phyloP scores from a whole-genome alignment of 2,329 filamentous ascomycete species.

The Hypoxylon sp. region DNA sequence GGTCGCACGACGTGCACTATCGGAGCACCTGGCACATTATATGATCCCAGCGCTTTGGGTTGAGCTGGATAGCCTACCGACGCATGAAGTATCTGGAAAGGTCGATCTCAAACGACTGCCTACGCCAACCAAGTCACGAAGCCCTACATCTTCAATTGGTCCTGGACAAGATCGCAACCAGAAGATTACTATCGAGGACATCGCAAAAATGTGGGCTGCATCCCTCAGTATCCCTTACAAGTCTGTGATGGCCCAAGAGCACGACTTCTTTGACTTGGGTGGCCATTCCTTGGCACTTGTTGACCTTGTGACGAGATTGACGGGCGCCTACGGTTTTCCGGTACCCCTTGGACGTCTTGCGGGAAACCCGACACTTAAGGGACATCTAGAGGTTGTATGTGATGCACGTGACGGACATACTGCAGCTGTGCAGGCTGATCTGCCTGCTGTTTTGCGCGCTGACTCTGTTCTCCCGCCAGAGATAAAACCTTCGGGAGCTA shows the following conservation, averaged over 20 bases:
- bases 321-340: slow-evolving; percentile 79
- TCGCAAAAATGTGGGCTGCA: slow-evolving; percentile 80
- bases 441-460: slow-evolving; percentile 77
- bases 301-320: slow-evolving; percentile 79
- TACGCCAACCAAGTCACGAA: slow-evolving; percentile 70
- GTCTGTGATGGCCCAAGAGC: slow-evolving; percentile 74
- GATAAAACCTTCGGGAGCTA: slow-evolving; percentile 71
- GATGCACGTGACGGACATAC: slow-evolving; percentile 80
- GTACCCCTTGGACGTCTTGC: slow-evolving; percentile 80
- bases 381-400: slow-evolving; percentile 80
- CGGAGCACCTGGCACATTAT: slow-evolving; percentile 80
- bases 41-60: slow-evolving; percentile 88
- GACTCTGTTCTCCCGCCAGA: slow-evolving; percentile 79
- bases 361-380: slow-evolving; percentile 78
- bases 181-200: slow-evolving; percentile 75
- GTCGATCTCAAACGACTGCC: slow-evolving; percentile 81
- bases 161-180: slow-evolving; percentile 68
- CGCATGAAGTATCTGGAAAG: slow-evolving; percentile 84
- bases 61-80: slow-evolving; percentile 78
- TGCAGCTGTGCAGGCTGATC: slow-evolving; percentile 80
- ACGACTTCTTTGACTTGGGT: slow-evolving; percentile 86
- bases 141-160: slow-evolving; percentile 57
- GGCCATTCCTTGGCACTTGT: slow-evolving; percentile 85
- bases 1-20: slow-evolving; percentile 74
- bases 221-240: slow-evolving; percentile 75